Evolutionary conservation across 345 rosid species (phyloP), one percentile per base, ranked within the genome.

Genomic region (Eucalyptus dawsonii): DNA sequence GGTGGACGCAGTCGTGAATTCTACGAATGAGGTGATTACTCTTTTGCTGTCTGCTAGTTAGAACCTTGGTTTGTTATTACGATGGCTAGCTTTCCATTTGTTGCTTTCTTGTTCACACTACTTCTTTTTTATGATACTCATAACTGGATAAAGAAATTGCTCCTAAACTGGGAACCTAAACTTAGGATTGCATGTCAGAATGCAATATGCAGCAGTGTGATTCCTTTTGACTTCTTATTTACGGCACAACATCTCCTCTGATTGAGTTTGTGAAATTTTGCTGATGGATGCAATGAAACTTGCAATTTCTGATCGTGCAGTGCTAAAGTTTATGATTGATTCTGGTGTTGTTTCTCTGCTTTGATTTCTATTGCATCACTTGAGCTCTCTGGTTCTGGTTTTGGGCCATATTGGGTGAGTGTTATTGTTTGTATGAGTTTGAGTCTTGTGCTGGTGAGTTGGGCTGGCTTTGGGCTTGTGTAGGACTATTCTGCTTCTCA

Each of bases 1-100:
- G 94, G 99, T 98, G 42, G 99, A 98, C 92, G 99, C 99, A 89
- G 99, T 98, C 87, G 99, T 98, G 86, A 98, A 98, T 90, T 96
- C 99, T 34, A 95, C 99, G 8, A 97, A 97, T 88, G 99, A 98
- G 99, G 99, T 95, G 69, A 17, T 62, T 80, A 50, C 69, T 37
- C 83, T 86, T 86, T 56, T 21, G 42, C 87, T 86, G 15, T 50
- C 40, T 86, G 87, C 54, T 51, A 51, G 25, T 51, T 31, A 51
- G 25, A 24, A 86, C 56, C 27, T 31, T 27, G 54, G 81, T 62
- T 62, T 45, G 40, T 65, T 29, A 86, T 50, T 51, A 76, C 13
- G 27, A 37, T 21, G 25, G 45, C 22, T 21, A 21, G 45, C 65
- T 51, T 86, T 86, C 4, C 44, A 31, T 24, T 37, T 51, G 87